phyloP scores from a whole-genome alignment of 2,329 filamentous ascomycete species.

The Aurifilum marmelostoma region DNA sequence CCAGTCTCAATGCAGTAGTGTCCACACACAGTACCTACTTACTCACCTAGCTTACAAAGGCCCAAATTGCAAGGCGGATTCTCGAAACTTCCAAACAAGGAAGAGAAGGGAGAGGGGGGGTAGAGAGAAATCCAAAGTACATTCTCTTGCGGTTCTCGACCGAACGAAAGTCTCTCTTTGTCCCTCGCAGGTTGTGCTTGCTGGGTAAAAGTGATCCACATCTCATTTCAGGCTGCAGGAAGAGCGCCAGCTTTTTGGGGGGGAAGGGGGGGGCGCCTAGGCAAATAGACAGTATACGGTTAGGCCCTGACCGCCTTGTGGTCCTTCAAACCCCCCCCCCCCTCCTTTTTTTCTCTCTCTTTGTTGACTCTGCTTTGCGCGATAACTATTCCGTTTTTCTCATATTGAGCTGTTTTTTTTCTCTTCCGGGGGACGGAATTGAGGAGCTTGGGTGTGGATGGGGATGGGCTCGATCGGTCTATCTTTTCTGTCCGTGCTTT shows the following conservation, averaged over 20 bases:
- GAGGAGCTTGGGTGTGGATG: not conserved
- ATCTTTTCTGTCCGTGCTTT: not conserved
- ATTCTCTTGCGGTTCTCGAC: too few species aligned
- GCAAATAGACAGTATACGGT: too few species aligned
- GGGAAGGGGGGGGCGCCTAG: too few species aligned
- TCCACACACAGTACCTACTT: too few species aligned
- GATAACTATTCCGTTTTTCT: not conserved
- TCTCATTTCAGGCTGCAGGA: conserved; percentile 9
- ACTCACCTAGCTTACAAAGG: too few species aligned
- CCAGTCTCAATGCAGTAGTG: not conserved
- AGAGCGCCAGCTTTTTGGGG: too few species aligned
- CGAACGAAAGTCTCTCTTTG: not conserved
- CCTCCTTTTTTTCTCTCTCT: not conserved
- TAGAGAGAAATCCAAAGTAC: too few species aligned
- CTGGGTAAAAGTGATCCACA: not conserved
- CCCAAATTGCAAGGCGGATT: not conserved
- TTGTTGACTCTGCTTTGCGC: not conserved
- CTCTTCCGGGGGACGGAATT: not conserved
- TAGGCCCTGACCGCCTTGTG: conserved; percentile 7
- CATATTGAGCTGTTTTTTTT: not conserved
- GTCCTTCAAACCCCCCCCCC: not conserved
- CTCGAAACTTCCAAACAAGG: not conserved
- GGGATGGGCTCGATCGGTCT: not conserved
- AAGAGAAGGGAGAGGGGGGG: too few species aligned
- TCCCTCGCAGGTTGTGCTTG: not conserved